These are phyloP conservation scores for Boletus pseudopeckii DNA, from an alignment of 768 basidiomycete species.

Conservation along the genomic window DNA sequence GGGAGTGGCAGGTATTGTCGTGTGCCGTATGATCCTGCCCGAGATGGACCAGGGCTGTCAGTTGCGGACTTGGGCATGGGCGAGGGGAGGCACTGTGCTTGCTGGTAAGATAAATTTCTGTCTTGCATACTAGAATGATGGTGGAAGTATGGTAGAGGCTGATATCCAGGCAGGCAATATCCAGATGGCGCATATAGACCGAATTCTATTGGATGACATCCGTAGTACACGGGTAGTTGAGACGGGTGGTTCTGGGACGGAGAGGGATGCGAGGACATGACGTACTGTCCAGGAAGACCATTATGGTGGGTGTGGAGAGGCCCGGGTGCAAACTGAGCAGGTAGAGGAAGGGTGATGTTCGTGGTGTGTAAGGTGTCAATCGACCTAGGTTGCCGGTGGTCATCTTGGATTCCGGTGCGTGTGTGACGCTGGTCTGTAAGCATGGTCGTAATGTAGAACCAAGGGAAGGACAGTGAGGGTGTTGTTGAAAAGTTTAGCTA, in stretches of 20 bases:
- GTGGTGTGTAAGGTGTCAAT: neutral
- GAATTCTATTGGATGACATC: conserved; percentile 35
- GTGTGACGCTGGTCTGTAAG: neutral
- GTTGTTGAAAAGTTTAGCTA: neutral
- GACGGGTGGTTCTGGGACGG: conserved; percentile 28
- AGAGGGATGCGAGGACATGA: conserved; percentile 42
- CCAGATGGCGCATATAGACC: conserved; percentile 39
- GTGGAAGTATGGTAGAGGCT: conserved; percentile 37
- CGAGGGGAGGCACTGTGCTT: conserved; percentile 17
- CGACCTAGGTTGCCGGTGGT: neutral
- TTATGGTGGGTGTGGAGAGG: conserved; percentile 33
- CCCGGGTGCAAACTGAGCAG: conserved; percentile 23
- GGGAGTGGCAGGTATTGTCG: conserved; percentile 16
- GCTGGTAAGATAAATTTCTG: conserved; percentile 25
- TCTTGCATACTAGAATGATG: conserved; percentile 36
- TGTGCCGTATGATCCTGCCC: conserved; percentile 22
- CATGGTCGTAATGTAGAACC: neutral
- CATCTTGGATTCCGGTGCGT: neutral
- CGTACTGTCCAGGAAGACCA: conserved; percentile 45
- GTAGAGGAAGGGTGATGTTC: conserved; percentile 13
- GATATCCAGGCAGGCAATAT: conserved; percentile 37
- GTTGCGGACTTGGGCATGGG: conserved; percentile 24
- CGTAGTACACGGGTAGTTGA: conserved; percentile 32
- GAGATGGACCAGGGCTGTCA: conserved; percentile 16
- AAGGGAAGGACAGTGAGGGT: neutral